Base-by-base conservation (phyloP, 495 filamentous ascomycete species). In the Physcia stellaris region DNA sequence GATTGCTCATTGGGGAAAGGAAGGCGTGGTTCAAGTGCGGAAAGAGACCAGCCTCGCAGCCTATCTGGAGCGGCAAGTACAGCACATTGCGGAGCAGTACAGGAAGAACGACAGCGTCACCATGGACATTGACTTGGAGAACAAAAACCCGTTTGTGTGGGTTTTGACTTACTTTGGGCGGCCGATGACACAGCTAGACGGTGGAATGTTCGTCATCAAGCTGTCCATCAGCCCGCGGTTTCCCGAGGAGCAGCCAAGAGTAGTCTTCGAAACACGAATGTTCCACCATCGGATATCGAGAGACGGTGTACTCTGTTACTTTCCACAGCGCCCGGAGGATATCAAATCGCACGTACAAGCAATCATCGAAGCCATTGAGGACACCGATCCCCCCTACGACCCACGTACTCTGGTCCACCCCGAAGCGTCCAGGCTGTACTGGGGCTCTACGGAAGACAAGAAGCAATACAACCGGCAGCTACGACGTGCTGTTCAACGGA, bases 181-280 rank as follows among this genome's bases (percentile, higher is more conserved):
- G 35, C 83, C 88, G 2, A 92, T 90, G 81, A 93, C 88, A 0
- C 83, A 86, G 46, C 70, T 94, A 4, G 92, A 96, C 42, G 90
- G 90, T 4, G 90, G 90, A 4, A 67, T 96, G 37, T 87, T 95
- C 62, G 70, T 69, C 38, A 78, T 95, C 50, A 78, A 67, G 47
- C 67, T 96, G 21, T 67, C 64, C 48, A 76, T 96, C 56, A 94
- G 86, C 48, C 77, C 86, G n/a, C 70, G 77, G 9, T 94, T 94
- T 50, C 90, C 90, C 0, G 75, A 80, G n/a, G 84, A 90, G 45
- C 87, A 94, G 45, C 90, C 92, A 10, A 71, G 90, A 37, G 76
- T 86, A 27, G 78, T 72, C 35, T 75, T 94, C 46, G 71, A 86
- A 48, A 90, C 83, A 0, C 65, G 73, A 4, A 62, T 98, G 18